phyloP scores from a whole-genome alignment of 305 asterid species.

The Vinca major region DNA sequence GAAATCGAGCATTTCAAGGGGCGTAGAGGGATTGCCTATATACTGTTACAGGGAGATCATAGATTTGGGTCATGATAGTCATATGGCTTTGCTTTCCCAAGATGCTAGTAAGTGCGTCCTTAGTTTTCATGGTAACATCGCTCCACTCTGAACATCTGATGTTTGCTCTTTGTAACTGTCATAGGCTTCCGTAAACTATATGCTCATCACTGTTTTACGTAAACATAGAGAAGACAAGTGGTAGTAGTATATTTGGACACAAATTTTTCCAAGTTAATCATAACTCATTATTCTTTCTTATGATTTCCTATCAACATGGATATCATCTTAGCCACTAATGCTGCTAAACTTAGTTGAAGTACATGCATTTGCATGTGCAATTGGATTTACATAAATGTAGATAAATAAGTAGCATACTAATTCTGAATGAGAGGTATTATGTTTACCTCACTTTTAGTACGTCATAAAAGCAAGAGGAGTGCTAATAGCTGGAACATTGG shows the following conservation, averaged over 20 bases:
- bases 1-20: conserved; percentile 47
- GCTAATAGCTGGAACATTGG: not conserved
- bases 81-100: conserved; percentile 43
- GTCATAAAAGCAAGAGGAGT: not conserved
- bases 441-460: not conserved
- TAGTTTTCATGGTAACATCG: not conserved
- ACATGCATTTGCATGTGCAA: not conserved
- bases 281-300: not conserved
- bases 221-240: not conserved
- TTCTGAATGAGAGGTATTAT: not conserved
- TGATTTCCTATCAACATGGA: not conserved
- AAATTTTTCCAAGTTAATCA: not conserved
- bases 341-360: not conserved
- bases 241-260: not conserved
- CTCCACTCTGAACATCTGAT: not conserved
- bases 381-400: not conserved
- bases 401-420: not conserved
- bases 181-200: not conserved
- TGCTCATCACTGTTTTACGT: not conserved
- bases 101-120: conserved; percentile 59
- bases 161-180: not conserved
- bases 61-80: conserved; percentile 60
- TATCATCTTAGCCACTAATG: not conserved
- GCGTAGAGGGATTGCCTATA: conserved; percentile 38
- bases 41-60: conserved; percentile 65